A percentile compares a stretch with the other conserved stretches of the same genome.
These are phyloP conservation scores for Scopulariopsis brevicaulis DNA, from an alignment of 2,329 filamentous ascomycete species.

Conservation along the genomic window DNA sequence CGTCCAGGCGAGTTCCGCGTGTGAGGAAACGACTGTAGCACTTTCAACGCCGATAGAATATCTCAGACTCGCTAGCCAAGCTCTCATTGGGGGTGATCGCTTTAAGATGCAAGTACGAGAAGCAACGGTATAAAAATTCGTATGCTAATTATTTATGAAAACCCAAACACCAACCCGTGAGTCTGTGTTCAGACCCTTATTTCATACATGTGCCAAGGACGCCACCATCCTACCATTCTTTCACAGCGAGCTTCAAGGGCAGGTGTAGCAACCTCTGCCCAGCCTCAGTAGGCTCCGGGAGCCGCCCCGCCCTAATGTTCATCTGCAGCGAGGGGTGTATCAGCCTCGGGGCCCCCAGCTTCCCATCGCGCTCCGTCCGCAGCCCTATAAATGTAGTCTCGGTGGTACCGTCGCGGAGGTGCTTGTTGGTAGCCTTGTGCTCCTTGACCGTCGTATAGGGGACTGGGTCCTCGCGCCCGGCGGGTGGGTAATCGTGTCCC, in stretches of 20 bases:
- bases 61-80: too few species aligned
- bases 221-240: too few species aligned
- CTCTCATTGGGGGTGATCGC: too few species aligned
- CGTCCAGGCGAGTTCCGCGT: too few species aligned
- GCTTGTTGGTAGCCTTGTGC: slow-evolving; percentile 34
- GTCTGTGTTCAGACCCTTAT: too few species aligned
- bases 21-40: too few species aligned
- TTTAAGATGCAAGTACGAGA: too few species aligned
- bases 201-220: too few species aligned
- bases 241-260: background rate
- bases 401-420: slow-evolving; percentile 27
- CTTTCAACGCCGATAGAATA: too few species aligned
- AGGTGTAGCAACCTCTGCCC: background rate
- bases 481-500: slow-evolving; percentile 41
- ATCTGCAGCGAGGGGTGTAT: slow-evolving; percentile 39
- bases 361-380: slow-evolving; percentile 29
- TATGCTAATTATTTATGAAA: too few species aligned
- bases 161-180: too few species aligned
- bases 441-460: slow-evolving; percentile 31
- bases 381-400: slow-evolving; percentile 31
- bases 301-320: slow-evolving; percentile 36
- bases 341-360: slow-evolving; percentile 30
- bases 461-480: slow-evolving; percentile 16
- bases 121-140: too few species aligned
- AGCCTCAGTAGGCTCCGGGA: background rate